Evolutionary conservation across 441 rosid species (phyloP), one percentile per base, ranked within the genome.

Genomic region (Adansonia grandidieri): DNA sequence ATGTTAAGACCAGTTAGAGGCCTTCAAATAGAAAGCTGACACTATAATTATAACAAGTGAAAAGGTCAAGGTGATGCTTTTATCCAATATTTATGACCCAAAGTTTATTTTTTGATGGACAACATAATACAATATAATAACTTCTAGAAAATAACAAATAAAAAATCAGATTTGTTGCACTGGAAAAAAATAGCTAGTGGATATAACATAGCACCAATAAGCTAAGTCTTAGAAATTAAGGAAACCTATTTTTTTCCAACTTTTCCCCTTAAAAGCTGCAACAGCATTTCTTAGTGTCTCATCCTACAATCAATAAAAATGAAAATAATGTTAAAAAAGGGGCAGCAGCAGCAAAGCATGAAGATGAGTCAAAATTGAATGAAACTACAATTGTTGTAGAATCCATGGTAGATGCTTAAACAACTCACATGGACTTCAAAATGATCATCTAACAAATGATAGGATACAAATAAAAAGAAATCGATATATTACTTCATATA

Each of bases 161-260:
- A 58, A 48, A 66, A 47, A 69, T 75, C 40, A 77, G 48, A 42
- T 7, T 45, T 44, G 15, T 44, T 8, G 73, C 32, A 80, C 61
- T 9, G 20, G 20, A 15, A 51, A 24, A 51, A 37, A 28, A 28
- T 28, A 28, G 32, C 32, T 28, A 28, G 9, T 11, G 37, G 65
- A 56, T 56, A 17, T 20, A 40, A 11, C 28, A 45, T 22, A 69
- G 64, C 17, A 10, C 2, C 68, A 37, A 68, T 6, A 57, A 47
- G n/a, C 57, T 53, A 54, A 74, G 37, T 67, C 28, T 5, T 37
- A 74, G 70, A 57, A 60, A 74, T 75, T 83, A 58, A 74, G 71
- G 65, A 57, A 48, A 93, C 99, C 99, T 77, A 95, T 93, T 87
- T 89, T 95, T 88, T 93, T 97, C 98, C 99, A 97, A 84, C 89